Percentiles rank a stretch among this genome's conserved stretches.
These are phyloP conservation scores for Gastroboletus turbinatus DNA, from an alignment of 1,284 basidiomycete genomes.

Conservation along the genomic window DNA sequence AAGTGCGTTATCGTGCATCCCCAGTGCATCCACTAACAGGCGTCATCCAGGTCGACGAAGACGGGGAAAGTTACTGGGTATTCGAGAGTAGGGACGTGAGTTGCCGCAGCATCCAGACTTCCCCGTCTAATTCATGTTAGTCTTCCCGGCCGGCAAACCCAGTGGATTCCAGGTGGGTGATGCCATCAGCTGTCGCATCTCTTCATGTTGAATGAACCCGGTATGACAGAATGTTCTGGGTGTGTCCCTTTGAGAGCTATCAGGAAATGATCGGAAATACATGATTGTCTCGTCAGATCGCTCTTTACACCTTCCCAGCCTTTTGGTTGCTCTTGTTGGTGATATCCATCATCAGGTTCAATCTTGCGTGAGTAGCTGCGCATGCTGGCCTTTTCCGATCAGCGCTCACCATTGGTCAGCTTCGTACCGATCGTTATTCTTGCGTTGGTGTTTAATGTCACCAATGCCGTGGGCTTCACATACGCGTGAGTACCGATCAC, in stretches of 20 bases:
- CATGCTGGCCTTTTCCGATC: slow-evolving; percentile 5
- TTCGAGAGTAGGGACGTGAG: slow-evolving; percentile 91
- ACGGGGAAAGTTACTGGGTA: slow-evolving; percentile 94
- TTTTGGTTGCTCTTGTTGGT: slow-evolving; percentile 86
- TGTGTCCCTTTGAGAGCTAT: slow-evolving; percentile 32
- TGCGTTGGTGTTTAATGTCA: slow-evolving; percentile 88
- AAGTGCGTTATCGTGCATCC: slow-evolving; percentile 45
- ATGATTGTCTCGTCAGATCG: slow-evolving; percentile 53
- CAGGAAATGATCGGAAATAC: slow-evolving; percentile 1
- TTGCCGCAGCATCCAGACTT: neutral
- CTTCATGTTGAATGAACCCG: slow-evolving; percentile 8
- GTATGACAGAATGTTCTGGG: slow-evolving; percentile 86
- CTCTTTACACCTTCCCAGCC: slow-evolving; percentile 86
- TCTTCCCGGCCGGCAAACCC: slow-evolving; percentile 88
- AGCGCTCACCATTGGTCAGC: slow-evolving; percentile 37
- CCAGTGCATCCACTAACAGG: slow-evolving; percentile 7
- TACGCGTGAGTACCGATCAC: slow-evolving; percentile 64
- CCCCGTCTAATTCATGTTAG: slow-evolving; percentile 42
- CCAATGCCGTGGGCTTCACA: slow-evolving; percentile 90
- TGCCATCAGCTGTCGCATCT: slow-evolving; percentile 1
- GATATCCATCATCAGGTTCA: slow-evolving; percentile 86
- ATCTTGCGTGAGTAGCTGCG: slow-evolving; percentile 63
- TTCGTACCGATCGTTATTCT: slow-evolving; percentile 87
- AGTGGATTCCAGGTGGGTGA: slow-evolving; percentile 80
- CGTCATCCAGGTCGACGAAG: slow-evolving; percentile 75